Conservation (phyloP, 2,329 filamentous ascomycete genomes). For the Ophiostoma sp. region DNA sequence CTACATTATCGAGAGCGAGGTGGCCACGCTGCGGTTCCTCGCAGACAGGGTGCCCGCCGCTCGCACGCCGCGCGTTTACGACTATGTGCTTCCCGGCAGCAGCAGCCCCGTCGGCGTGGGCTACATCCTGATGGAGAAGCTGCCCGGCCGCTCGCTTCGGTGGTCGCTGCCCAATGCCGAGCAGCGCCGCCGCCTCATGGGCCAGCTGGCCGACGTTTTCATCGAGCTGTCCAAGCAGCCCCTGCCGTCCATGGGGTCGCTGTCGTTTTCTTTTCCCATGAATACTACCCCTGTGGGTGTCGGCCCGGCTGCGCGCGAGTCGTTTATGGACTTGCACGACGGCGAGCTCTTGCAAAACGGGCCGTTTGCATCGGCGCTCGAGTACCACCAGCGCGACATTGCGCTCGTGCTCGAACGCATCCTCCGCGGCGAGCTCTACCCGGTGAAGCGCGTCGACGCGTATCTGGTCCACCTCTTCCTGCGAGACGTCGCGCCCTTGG, state of each 20-base stretch:
- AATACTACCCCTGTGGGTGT: background rate
- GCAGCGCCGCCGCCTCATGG: constrained; percentile 3
- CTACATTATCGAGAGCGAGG: constrained; percentile 20
- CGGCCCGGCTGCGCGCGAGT: background rate
- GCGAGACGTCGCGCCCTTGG: background rate
- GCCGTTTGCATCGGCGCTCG: background rate
- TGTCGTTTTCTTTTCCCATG: background rate
- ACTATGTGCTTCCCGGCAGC: background rate
- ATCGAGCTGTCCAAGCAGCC: background rate
- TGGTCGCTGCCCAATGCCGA: background rate
- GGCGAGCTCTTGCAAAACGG: background rate
- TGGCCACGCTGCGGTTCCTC: constrained; percentile 20
- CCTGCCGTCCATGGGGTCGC: background rate
- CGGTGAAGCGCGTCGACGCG: constrained; percentile 4
- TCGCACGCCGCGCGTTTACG: constrained; percentile 9
- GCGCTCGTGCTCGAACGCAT: background rate
- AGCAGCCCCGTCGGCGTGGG: constrained; percentile 15
- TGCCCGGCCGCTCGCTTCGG: constrained; percentile 9
- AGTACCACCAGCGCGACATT: background rate
- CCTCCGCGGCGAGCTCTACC: background rate
- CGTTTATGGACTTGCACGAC: background rate
- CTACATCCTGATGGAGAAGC: constrained; percentile 20
- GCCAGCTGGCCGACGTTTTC: background rate
- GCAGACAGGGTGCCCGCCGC: background rate
- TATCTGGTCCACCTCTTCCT: constrained; percentile 8